Evolutionary conservation across 495 filamentous ascomycete genomes (phyloP), one percentile per base, ranked within the genome.

Genomic region (Parathielavia appendiculata): DNA sequence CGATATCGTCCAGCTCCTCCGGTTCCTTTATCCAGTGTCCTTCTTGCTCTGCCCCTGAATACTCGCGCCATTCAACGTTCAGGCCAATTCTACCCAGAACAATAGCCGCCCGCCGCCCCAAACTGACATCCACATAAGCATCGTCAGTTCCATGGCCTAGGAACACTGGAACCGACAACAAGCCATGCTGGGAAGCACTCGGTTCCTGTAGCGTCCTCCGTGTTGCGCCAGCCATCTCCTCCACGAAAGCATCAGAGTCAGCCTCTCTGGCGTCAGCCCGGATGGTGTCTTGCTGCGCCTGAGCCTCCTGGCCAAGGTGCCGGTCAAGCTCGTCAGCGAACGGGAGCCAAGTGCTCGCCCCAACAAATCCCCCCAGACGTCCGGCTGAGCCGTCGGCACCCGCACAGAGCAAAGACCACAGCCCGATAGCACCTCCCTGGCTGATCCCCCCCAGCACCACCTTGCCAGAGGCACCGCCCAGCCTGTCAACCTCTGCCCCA

Each of bases 261-360:
- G 32, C 48, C 26, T 16, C 32, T 19, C 48, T 4, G n/a, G n/a
- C 17, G 14, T 14, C 32, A 14, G 30, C 6, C 32, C 16, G 35
- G n/a, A n/a, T 30, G 8, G 7, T 14, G 17, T 49, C 20, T 23
- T 54, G 17, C 8, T 30, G 26, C 20, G 20, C 10, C 45, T 5
- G 16, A 19, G 2, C 20, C 41, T 20, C 41, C 20, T 17, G 5
- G 26, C 40, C 52, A 12, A 44, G 22, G 30, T 19, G 45, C 16
- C 36, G 4, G 30, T 57, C 55, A 6, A 57, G 17, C 4, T 50
- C 14, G 23, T 47, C 55, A 4, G 67, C 59, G 54, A 81, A 76
- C n/a, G 78, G 78, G n/a, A 82, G 58, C 74, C 75, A 82, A 36
- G 76, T 79, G 65, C 76, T 73, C 69, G 80, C 71, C 1, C 79